Percentiles rank a stretch among this genome's conserved stretches.
Conservation (phyloP, 2,329 filamentous ascomycete genomes). For the Lachnellula arida region DNA sequence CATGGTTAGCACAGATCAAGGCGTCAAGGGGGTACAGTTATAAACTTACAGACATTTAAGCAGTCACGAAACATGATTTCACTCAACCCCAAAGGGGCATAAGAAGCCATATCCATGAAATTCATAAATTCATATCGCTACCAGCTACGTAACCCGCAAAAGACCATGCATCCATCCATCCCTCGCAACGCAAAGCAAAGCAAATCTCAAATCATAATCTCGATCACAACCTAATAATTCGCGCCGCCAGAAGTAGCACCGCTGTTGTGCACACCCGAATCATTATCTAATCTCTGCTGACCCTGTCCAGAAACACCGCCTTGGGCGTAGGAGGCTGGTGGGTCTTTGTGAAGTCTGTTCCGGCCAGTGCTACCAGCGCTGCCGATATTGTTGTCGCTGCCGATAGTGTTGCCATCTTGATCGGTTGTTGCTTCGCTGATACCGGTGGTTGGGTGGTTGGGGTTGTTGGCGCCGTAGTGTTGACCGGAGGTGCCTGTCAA, state of each 20-base stretch:
- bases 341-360: constrained; percentile 25
- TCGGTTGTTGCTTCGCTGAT: background rate
- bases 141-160: too few relatives aligned
- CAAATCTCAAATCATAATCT: background rate
- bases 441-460: background rate
- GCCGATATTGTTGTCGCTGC: background rate
- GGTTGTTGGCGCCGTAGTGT: background rate
- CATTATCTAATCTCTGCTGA: background rate
- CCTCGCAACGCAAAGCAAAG: background rate
- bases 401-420: background rate
- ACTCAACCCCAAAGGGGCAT: background rate
- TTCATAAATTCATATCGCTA: background rate
- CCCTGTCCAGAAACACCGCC: background rate
- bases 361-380: constrained; percentile 6
- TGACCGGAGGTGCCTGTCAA: background rate
- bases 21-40: too few relatives aligned
- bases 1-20: too few relatives aligned
- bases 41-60: too few relatives aligned
- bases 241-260: background rate
- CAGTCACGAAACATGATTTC: too few relatives aligned
- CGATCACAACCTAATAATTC: background rate
- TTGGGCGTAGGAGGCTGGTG: constrained; percentile 19
- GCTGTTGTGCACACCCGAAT: background rate
- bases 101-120: background rate
- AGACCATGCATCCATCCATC: too few relatives aligned